phyloP scores from a whole-genome alignment of 225 moss, liverwort and hornwort genomes.

The Pseudoscleropodium purum region DNA sequence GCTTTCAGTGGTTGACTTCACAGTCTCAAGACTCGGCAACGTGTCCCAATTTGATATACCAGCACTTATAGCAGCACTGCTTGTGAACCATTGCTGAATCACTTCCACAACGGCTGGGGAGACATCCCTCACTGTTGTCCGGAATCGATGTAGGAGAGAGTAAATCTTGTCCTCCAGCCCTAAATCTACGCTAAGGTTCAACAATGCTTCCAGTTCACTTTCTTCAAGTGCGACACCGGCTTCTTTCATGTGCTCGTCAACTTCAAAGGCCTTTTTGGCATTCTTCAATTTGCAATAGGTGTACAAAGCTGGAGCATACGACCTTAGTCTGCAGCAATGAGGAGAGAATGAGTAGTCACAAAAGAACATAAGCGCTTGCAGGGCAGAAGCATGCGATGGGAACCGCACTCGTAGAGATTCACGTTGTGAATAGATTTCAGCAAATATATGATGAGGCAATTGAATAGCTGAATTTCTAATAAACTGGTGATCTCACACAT shows the following conservation, averaged over 20 bases:
- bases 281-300: constrained; percentile 66
- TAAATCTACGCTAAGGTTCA: constrained; percentile 58
- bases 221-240: constrained; percentile 89
- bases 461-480: not conserved
- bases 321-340: constrained; percentile 54
- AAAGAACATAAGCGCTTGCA: not conserved
- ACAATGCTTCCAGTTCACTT: constrained; percentile 70
- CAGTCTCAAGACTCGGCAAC: constrained; percentile 20
- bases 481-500: not conserved
- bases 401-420: not conserved
- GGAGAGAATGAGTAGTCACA: not conserved
- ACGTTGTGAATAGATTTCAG: not conserved
- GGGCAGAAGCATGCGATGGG: not conserved
- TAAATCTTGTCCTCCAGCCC: constrained; percentile 75
- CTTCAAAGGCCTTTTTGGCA: constrained; percentile 72
- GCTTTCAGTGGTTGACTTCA: constrained; percentile 50
- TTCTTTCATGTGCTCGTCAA: constrained; percentile 77
- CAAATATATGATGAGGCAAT: not conserved
- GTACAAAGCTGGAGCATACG: constrained; percentile 82
- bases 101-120: constrained; percentile 38
- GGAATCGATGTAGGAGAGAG: constrained; percentile 66
- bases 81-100: constrained; percentile 63
- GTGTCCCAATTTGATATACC: constrained; percentile 28
- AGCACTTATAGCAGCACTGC: constrained; percentile 37
- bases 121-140: constrained; percentile 58